Percentiles rank a stretch among this genome's conserved stretches.
phyloP scores from a whole-genome alignment of 163 green algal genomes.

The Scenedesmus sp. region DNA sequence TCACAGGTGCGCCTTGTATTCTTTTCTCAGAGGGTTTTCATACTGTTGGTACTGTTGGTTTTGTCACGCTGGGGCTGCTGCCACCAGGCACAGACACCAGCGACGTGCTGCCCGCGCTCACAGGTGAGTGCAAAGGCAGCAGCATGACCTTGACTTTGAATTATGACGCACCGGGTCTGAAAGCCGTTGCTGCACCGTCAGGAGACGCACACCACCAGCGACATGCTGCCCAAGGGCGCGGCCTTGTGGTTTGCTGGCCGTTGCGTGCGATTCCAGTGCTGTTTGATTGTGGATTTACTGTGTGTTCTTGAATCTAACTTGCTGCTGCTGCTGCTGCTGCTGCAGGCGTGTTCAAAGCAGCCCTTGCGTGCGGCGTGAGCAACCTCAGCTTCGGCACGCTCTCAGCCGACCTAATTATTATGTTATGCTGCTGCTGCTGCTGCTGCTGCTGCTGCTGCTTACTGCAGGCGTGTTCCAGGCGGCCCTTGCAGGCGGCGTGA shows the following conservation, averaged over 20 bases:
- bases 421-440: constrained; percentile 85
- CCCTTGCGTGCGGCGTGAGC: constrained; percentile 79
- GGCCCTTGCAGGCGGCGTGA: too few species aligned
- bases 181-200: too few species aligned
- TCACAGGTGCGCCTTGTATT: constrained; percentile 66
- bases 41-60: constrained; percentile 32
- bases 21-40: too few species aligned
- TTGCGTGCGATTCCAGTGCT: too few species aligned
- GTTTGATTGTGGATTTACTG: too few species aligned
- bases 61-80: constrained; percentile 90
- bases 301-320: too few species aligned
- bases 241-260: too few species aligned
- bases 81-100: constrained; percentile 67
- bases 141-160: not conserved
- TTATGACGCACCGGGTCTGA: too few species aligned
- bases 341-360: constrained; percentile 85
- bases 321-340: not conserved
- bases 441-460: not conserved
- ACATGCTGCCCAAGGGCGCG: too few species aligned
- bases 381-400: constrained; percentile 89
- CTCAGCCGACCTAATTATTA: constrained; percentile 69
- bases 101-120: constrained; percentile 79
- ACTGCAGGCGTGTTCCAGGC: too few species aligned
- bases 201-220: too few species aligned
- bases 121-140: constrained; percentile 52